Base-by-base conservation (phyloP, 306 rosid species). In the Luffa acutangula region DNA sequence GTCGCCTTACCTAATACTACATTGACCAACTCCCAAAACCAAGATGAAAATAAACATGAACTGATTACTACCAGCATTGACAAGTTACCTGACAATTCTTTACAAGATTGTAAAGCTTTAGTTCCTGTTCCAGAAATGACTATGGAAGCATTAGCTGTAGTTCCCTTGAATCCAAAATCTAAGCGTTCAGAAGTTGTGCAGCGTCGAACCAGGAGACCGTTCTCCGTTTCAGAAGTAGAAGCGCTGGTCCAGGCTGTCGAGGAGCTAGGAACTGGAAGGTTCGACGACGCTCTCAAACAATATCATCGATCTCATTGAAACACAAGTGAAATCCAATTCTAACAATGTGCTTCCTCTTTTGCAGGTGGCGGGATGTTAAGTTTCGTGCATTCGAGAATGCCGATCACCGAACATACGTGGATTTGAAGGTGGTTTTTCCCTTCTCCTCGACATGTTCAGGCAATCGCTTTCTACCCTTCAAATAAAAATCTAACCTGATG, bases 321-420 rank as follows among this genome's bases (percentile, higher is more conserved):
- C 54, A 31, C 13, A 69, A 33, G 17, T 67, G 37, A 2, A 66
- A 34, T 18, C 20, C 46, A 42, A 60, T 41, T 76, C 81, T 85
- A 77, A 88, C 21, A 0, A 53, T 78, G 80, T 76, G 36, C 83
- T 74, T 51, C 67, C 82, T 17, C 31, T 39, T 56, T 31, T 78
- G 81, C 87, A 94, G 97, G 91, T 95, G 98, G 98, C 97, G 98
- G 37, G 98, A 95, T 83, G 98, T 95, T 48, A 95, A 95, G 87
- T 48, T 92, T 78, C 88, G 88, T 48, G 84, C 93, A 56, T 94
- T 95, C 81, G 98, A 95, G 86, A 79, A 87, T 80, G 98, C 98
- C 48, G 97, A 91, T 78, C 95, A 95, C 83, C 96, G 98, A 78
- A 95, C 97, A 76, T 95, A 95, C 25, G 98, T 92, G 42, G 97